Evolutionary conservation across 164 flowering plant genomes (phyloP), one percentile per base, ranked within the genome.

Genomic region (Kalanchoe fedtschenkoi): DNA sequence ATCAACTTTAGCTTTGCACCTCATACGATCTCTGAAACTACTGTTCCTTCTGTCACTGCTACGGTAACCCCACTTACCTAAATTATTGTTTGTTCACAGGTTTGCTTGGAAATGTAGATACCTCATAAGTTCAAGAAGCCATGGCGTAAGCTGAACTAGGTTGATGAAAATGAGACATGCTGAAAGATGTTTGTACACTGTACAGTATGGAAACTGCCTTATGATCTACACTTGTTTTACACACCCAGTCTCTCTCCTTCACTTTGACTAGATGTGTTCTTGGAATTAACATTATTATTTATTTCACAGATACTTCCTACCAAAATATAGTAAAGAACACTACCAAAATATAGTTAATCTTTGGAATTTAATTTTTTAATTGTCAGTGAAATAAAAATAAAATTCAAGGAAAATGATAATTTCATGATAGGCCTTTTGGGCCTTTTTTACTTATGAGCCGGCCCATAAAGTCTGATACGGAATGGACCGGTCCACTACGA

Each of bases 101-200:
- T n/a, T 43, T 43, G 51, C 51, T 43, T 43, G 51, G 51, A 43
- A n/a, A 43, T 43, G 51, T 43, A 43, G 51, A 43, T 43, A n/a
- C 51, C 2, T 21, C 51, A 6, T 43, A n/a, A 43, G 19, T 43
- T 43, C 51, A 43, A 43, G 51, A 43, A 43, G 19, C 51, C 51
- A n/a, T 15, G 6, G n/a, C 24, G n/a, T 43, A 7, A 42, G 39
- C 39, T 37, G 39, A 9, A 37, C 14, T 43, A 43, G 22, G 51
- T 10, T 1, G 47, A 17, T 16, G 51, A n/a, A n/a, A n/a, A 41
- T 41, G 44, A 41, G 44, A 43, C 22, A 43, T 24, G 1, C n/a
- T 19, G 24, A 43, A n/a, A 8, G 5, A 21, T 43, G 51, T 6
- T 41, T 43, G 51, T 43, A 43, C 6, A 43, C 6, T 43, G 51